Evolutionary conservation across 169 alveolate genomes (phyloP), one percentile per base, ranked within the genome.

Genomic region (Eimeria falciformis): DNA sequence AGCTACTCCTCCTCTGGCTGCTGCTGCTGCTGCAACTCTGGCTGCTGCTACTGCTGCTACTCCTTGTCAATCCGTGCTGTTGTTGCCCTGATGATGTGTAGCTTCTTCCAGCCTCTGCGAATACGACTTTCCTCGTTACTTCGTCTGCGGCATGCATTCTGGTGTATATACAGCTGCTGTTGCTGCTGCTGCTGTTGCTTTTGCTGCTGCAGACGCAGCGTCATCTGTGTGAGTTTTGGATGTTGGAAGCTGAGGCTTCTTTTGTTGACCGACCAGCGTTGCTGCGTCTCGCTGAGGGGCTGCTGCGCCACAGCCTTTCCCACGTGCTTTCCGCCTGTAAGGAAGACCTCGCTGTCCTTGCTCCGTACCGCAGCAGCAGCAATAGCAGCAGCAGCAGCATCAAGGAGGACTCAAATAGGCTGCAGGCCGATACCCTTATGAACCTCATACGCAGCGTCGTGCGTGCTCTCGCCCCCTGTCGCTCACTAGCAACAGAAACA

Each of bases 171-270:
- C 79, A 12, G 25, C 33, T 1, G 29, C 56, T 79, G 79, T 1
- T 23, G 43, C 21, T 78, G 23, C 56, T 78, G 71, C 71, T n/a
- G 47, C 56, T 14, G 73, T 14, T 62, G 29, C 47, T 86, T 23
- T 23, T 14, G 37, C 56, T 3, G 46, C 21, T 86, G 91, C 91
- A 75, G 89, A 86, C 91, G 27, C 50, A 33, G 53, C 91, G 92
- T 23, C 99, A 99, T 94, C 94, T 98, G 89, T 99, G 99, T 17
- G 99, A 99, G 90, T 99, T 99, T 95, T 99, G 99, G 99, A 99
- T 99, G 99, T 97, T 99, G 55, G 99, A 99, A 93, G 99, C 99
- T 40, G 99, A 99, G 95, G 95, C 96, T 96, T 86, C 99, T 97
- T 86, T 86, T 27, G 93, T 23, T 25, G 23, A 43, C 25, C 55